Evolutionary conservation across 768 basidiomycete genomes (phyloP).

Genomic region (Austroboletus eburneus): DNA sequence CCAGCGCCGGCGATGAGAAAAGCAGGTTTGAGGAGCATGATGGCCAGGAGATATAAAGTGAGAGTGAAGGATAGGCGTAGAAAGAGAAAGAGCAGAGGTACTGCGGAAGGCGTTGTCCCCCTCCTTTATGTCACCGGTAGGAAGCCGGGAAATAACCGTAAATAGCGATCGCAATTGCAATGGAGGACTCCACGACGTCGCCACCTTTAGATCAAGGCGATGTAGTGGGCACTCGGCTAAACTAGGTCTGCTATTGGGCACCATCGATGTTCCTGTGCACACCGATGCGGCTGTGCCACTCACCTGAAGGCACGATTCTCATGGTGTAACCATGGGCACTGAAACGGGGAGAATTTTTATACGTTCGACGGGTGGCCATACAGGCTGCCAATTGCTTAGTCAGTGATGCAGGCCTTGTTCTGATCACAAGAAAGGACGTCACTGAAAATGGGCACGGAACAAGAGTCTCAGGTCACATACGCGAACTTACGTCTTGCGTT

Average conservation of each 20-base stretch:
- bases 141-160: background rate
- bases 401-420: too few species aligned
- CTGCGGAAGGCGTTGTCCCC: conserved; percentile 8
- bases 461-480: too few species aligned
- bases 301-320: background rate
- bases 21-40: conserved; percentile 25
- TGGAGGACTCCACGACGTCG: background rate
- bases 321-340: too few species aligned
- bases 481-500: too few species aligned
- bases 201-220: too few species aligned
- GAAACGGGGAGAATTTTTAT: too few species aligned
- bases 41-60: background rate
- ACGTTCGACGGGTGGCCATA: too few species aligned
- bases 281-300: background rate
- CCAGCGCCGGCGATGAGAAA: conserved; percentile 32
- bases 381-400: too few species aligned
- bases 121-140: conserved; percentile 10
- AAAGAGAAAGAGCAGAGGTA: background rate
- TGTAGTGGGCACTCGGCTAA: too few species aligned
- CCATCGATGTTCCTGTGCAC: background rate
- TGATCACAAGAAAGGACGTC: too few species aligned
- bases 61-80: background rate
- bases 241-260: too few species aligned
- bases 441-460: too few species aligned
- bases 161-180: background rate